phyloP scores from a whole-genome alignment of 345 rosid species.

The Mangifera indica region DNA sequence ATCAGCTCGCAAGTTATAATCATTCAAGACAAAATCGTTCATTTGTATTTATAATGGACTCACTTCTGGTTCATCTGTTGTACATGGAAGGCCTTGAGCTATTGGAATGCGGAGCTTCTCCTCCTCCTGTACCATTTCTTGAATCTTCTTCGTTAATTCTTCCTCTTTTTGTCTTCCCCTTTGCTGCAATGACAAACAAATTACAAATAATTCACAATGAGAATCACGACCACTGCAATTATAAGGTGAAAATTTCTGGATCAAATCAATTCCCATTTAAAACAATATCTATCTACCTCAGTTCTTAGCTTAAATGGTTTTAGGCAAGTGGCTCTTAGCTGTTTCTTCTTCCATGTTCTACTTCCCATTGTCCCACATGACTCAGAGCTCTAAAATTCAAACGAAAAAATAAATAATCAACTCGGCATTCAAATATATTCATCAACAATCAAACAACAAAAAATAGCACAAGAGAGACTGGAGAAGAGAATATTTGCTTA shows the following conservation, averaged over 20 bases:
- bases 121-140: conserved; percentile 63
- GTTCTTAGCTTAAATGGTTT: conserved; percentile 89
- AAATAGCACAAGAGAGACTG: background rate
- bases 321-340: conserved; percentile 48
- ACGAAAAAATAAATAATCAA: conserved; percentile 3
- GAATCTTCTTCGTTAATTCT: conserved; percentile 73
- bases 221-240: background rate
- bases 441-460: background rate
- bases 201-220: conserved; percentile 1
- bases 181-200: conserved; percentile 45
- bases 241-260: background rate
- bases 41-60: conserved; percentile 11
- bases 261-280: background rate
- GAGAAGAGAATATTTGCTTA: conserved; percentile 26
- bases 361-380: conserved; percentile 59
- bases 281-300: conserved; percentile 47
- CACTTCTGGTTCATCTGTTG: conserved; percentile 97
- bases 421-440: background rate
- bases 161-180: conserved; percentile 87
- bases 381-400: conserved; percentile 60
- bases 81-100: conserved; percentile 96
- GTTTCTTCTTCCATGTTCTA: conserved; percentile 65
- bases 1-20: background rate
- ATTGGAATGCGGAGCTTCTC: conserved; percentile 67
- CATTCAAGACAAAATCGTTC: background rate